Evolutionary conservation across 768 basidiomycete species (phyloP).

Genomic region (Naganishia kalamii): DNA sequence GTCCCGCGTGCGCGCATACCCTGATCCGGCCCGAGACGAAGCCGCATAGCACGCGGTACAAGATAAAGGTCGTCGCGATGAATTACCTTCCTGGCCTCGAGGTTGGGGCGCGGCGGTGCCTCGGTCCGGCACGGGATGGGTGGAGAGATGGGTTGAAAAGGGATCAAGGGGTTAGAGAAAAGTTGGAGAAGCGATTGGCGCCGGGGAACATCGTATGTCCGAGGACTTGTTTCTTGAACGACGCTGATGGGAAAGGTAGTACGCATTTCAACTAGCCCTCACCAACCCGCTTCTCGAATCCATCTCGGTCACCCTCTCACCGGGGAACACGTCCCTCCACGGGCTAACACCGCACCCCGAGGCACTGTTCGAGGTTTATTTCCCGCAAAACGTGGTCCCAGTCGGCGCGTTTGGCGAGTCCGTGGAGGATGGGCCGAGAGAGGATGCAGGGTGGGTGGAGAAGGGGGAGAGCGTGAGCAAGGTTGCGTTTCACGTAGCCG

Average conservation of each 20-base stretch:
- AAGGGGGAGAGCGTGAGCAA: slow-evolving; percentile 13
- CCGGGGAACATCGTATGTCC: slow-evolving; percentile 32
- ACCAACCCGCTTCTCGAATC: slow-evolving; percentile 95
- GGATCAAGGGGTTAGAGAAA: slow-evolving; percentile 3
- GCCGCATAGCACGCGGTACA: slow-evolving; percentile 80
- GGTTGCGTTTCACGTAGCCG: neutral
- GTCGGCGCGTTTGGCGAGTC: neutral
- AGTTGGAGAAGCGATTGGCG: no score
- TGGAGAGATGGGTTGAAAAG: slow-evolving; percentile 1
- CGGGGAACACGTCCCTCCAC: slow-evolving; percentile 33
- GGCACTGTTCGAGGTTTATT: neutral
- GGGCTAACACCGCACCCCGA: neutral
- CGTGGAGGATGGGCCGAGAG: neutral
- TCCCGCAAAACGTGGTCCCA: neutral
- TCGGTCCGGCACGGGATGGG: slow-evolving; percentile 26
- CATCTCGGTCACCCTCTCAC: slow-evolving; percentile 80
- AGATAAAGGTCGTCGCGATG: slow-evolving; percentile 93
- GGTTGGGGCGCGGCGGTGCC: slow-evolving; percentile 45
- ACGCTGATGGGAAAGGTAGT: slow-evolving; percentile 49
- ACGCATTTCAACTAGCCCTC: slow-evolving; percentile 80
- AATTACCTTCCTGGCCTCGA: slow-evolving; percentile 87
- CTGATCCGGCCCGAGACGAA: slow-evolving; percentile 98
- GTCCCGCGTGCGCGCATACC: slow-evolving; percentile 87
- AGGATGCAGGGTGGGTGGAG: neutral
- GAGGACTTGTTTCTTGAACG: neutral